Evolutionary conservation across 2,329 filamentous ascomycete genomes (phyloP), one percentile per base, ranked within the genome.

Genomic region (Fusarium sp.): DNA sequence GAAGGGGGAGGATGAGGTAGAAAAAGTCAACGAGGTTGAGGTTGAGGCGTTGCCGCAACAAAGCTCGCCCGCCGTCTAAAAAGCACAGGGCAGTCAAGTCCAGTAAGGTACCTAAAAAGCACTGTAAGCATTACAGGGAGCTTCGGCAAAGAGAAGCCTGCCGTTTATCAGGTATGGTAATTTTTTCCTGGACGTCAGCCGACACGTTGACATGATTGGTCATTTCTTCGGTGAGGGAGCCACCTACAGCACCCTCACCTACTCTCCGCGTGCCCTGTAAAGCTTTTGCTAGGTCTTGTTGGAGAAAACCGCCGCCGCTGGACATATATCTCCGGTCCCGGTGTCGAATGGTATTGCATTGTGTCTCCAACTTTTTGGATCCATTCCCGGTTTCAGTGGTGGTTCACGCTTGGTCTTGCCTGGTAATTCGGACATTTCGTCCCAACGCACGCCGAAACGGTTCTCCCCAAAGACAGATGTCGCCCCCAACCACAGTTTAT

Each of bases 321-420:
- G 76, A 78, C 70, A 76, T 78, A 53, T 42, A 77, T 73, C 68
- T 78, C 76, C 76, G 76, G 67, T 36, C 76, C 76, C 69, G 63
- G 36, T 39, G 44, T 58, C 74, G 55, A 72, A 61, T 57, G 39
- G 26, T 35, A 54, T 38, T 38, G 45, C 62, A 51, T 51, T 22
- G 45, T 48, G 60, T 55, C 20, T 18, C 54, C 63, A 65, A 56
- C 42, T 50, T 56, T 54, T 58, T 63, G 41, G 36, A 36, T 53
- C 70, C 54, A 68, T 69, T 63, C 36, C 55, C 24, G 24, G 42
- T 45, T 63, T 64, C 58, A 61, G 42, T 53, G 48, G 30, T 61
- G 70, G 50, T 70, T 69, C 56, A 54, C 22, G 26, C 70, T 68
- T 64, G 54, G 45, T 42, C 41, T 38, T 72, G 71, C 67, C 75